Percentiles rank a stretch among this genome's conserved stretches.
Evolutionary conservation across 805 yeast genomes (phyloP).

Genomic region (Candida insectorum): DNA sequence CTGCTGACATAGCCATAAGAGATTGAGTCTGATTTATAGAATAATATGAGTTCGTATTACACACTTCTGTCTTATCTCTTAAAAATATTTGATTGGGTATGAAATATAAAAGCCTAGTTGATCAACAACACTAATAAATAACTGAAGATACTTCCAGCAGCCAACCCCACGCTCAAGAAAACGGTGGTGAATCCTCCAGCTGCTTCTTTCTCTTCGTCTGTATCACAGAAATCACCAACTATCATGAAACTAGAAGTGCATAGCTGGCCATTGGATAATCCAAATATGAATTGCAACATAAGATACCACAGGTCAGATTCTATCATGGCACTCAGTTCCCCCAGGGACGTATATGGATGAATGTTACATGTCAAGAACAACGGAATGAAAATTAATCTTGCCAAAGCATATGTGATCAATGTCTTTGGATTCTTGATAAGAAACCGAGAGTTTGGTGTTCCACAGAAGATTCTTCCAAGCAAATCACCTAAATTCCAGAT

Average conservation of each 20-base stretch:
- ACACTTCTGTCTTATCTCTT: background rate
- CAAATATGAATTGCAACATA: constrained; percentile 70
- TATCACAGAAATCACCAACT: constrained; percentile 57
- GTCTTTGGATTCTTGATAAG: constrained; percentile 38
- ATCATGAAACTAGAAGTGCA: constrained; percentile 78
- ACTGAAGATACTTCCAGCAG: constrained; percentile 74
- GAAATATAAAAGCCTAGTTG: constrained; percentile 10
- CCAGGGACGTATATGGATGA: constrained; percentile 27
- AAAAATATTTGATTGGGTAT: background rate
- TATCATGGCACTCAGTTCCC: constrained; percentile 35
- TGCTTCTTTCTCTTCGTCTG: constrained; percentile 74
- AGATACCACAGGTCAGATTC: constrained; percentile 67
- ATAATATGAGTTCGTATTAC: too few species aligned
- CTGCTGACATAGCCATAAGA: constrained; percentile 81
- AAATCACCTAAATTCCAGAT: constrained; percentile 92
- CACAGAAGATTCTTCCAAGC: constrained; percentile 69
- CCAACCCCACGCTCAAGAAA: constrained; percentile 72
- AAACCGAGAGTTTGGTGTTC: constrained; percentile 37
- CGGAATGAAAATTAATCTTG: constrained; percentile 63
- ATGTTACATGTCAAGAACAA: constrained; percentile 68
- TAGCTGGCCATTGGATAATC: constrained; percentile 84
- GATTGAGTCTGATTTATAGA: too few species aligned
- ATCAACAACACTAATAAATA: constrained; percentile 53
- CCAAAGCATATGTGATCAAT: constrained; percentile 52
- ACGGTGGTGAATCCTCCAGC: constrained; percentile 93